Conservation (phyloP, 1,139 yeast genomes). For the Sugiyamaella pinicola region DNA sequence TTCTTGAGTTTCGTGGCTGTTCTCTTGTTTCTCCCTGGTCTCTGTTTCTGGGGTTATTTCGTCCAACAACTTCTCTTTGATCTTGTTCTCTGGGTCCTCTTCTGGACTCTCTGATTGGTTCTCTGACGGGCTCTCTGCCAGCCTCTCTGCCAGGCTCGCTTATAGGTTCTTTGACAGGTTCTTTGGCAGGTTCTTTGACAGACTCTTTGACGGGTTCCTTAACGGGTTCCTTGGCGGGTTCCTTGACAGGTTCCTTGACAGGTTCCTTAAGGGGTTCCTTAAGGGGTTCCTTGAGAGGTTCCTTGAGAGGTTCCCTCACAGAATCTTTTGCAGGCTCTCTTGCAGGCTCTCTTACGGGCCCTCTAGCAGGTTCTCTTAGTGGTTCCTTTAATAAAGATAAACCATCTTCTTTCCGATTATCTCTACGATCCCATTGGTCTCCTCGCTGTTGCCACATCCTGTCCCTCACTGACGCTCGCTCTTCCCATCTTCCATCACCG, state of each 20-base stretch:
- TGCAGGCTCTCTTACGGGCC: slow-evolving; percentile 23
- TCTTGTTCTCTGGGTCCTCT: neutral
- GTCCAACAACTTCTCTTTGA: slow-evolving; percentile 1
- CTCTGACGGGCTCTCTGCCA: neutral
- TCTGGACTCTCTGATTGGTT: no score
- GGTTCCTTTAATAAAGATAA: neutral
- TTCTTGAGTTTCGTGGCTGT: slow-evolving; percentile 13
- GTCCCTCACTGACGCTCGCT: neutral
- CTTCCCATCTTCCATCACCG: slow-evolving; percentile 11
- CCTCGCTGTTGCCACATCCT: slow-evolving; percentile 24
- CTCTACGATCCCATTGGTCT: slow-evolving; percentile 23
- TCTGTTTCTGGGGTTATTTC: neutral
- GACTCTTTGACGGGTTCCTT: no score
- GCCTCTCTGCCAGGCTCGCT: neutral
- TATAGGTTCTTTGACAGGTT: slow-evolving; percentile 25
- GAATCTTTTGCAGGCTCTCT: slow-evolving; percentile 18
- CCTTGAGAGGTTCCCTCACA: neutral
- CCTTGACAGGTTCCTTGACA: slow-evolving; percentile 4
- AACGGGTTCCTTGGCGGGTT: slow-evolving; percentile 22
- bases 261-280: no score
- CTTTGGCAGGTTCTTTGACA: slow-evolving; percentile 18
- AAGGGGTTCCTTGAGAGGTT: neutral
- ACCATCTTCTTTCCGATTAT: slow-evolving; percentile 9
- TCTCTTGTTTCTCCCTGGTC: slow-evolving; percentile 18
- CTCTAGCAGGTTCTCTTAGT: slow-evolving; percentile 9